Conservation (phyloP, 805 yeast genomes). For the Candida maesae region DNA sequence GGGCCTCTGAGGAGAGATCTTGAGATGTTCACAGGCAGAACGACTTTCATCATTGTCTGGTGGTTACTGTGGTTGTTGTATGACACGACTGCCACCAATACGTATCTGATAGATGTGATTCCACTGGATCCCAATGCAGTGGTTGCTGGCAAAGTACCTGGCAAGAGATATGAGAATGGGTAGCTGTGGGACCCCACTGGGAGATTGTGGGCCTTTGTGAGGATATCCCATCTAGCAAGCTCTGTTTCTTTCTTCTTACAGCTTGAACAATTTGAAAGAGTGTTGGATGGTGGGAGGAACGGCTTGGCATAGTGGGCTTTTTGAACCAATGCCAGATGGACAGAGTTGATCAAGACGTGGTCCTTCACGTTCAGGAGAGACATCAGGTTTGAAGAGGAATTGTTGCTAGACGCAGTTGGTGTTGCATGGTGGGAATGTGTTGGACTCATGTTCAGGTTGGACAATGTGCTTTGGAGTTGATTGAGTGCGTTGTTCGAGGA, state of each 20-base stretch:
- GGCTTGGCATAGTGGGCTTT: conserved; percentile 64
- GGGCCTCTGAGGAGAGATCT: conserved; percentile 79
- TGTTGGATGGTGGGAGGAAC: conserved; percentile 49
- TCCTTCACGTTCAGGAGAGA: conserved; percentile 31
- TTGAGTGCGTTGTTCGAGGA: conserved; percentile 14
- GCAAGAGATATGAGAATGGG: conserved; percentile 86
- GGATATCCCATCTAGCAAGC: conserved; percentile 86
- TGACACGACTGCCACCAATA: conserved; percentile 57
- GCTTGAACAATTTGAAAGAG: conserved; percentile 50
- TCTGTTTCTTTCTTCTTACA: conserved; percentile 56
- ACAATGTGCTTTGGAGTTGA: conserved; percentile 23
- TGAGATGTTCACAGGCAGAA: conserved; percentile 65
- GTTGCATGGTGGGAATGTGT: conserved; percentile 21
- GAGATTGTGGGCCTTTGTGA: conserved; percentile 54
- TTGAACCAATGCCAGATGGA: conserved; percentile 69
- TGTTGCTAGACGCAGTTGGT: conserved; percentile 20
- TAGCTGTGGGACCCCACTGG: conserved; percentile 73
- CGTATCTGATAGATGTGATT: conserved; percentile 60
- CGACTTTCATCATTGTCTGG: conserved; percentile 37
- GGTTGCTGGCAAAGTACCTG: conserved; percentile 86
- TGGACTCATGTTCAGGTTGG: conserved; percentile 25
- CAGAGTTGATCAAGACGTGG: conserved; percentile 50
- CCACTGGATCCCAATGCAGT: conserved; percentile 51
- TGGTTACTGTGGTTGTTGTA: conserved; percentile 36
- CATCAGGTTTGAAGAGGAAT: conserved; percentile 26